Evolutionary conservation across 768 basidiomycete genomes (phyloP), one percentile per base, ranked within the genome.

Genomic region (Pleurotus citrinopileatus): DNA sequence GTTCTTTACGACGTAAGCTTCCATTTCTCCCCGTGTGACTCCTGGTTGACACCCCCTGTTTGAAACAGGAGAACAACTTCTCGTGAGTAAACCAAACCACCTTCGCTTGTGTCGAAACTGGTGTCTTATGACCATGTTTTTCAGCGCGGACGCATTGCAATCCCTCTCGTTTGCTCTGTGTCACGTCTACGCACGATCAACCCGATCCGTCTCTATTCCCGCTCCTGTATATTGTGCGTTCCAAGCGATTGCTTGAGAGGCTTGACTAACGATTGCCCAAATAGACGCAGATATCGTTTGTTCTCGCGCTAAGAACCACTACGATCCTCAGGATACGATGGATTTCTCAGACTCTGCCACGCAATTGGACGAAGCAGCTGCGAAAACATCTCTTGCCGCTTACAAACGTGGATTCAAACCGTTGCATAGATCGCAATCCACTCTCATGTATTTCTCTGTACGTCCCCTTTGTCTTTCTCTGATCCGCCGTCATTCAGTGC

Each of bases 151-250:
- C 59, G 75, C 77, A 23, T 62, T 89, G 6, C 87, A 89, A 52
- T 77, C 79, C 0, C 61, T 85, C 2, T 84, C 89, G 0, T 92
- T 87, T 50, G 84, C 89, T 0, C 67, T 76, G 3, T 76, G 73
- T 43, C 74, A 76, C 57, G 72, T 76, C 15, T 75, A 90, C 58
- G 87, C 89, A 1, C 80, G 89, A 2, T 83, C 88, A 9, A 91
- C 89, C 2, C 82, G 89, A 23, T 87, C 88, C 0, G 89, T 91
- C 1, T 91, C 89, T 0, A 90, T 91, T 47, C 89, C 89, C 0
- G 89, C 89, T 0, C 89, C 89, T 0, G 88, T 91, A 0, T 91
- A 91, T 59, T 91, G 89, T 90, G 60, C 27, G 29, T 27, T 29
- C 25, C 7, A 12, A 36, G 15, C 4, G 32, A 19, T 27, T 48